These are phyloP conservation scores for Blastomyces parvus DNA, from an alignment of 2,329 filamentous ascomycete genomes.

Conservation along the genomic window DNA sequence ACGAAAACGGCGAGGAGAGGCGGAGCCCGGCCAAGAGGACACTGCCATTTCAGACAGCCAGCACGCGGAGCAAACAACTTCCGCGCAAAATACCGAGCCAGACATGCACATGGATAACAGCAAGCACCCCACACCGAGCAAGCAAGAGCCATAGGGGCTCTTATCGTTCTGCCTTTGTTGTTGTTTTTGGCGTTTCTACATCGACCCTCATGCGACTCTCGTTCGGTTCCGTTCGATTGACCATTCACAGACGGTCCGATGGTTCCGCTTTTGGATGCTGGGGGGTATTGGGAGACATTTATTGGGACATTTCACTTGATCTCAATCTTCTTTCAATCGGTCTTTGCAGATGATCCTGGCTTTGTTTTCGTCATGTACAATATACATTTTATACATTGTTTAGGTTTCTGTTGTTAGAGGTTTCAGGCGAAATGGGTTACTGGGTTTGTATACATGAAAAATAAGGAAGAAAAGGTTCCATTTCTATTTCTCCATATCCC, in stretches of 20 bases:
- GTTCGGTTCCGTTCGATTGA: not conserved
- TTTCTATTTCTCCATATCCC: not conserved
- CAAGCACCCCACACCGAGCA: not conserved
- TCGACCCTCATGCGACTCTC: not conserved
- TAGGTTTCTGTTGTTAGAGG: constrained; percentile 4
- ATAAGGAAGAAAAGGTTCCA: not conserved
- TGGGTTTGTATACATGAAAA: not conserved
- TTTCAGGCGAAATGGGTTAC: constrained; percentile 5
- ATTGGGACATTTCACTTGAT: not conserved
- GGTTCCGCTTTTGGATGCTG: not conserved
- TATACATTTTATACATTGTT: not conserved
- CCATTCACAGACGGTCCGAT: not conserved
- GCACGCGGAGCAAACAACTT: not conserved
- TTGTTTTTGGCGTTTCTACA: not conserved
- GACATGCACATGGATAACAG: not conserved
- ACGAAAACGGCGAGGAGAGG: not conserved
- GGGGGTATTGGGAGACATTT: not conserved
- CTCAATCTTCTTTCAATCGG: not conserved
- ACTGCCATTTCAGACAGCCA: not conserved
- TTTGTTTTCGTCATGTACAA: not conserved
- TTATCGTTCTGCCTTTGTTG: not conserved
- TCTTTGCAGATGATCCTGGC: not conserved
- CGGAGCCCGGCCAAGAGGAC: not conserved
- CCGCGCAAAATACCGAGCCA: not conserved
- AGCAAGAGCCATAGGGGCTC: not conserved